These are phyloP conservation scores for Chondrus crispus DNA, from an alignment of 23 red algal species.

Conservation along the genomic window DNA sequence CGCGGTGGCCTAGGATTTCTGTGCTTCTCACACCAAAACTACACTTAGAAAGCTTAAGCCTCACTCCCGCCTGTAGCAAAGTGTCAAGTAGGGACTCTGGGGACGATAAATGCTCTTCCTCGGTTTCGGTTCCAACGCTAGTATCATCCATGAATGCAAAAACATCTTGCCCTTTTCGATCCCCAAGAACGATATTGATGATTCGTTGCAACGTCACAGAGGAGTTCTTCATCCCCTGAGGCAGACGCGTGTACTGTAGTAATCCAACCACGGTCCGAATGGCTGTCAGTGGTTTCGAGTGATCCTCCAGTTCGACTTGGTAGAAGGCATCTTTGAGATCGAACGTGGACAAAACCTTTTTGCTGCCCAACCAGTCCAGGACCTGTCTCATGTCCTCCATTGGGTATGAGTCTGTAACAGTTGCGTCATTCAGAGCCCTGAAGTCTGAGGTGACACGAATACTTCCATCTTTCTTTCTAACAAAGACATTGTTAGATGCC, in stretches of 20 bases:
- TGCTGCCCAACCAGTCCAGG: background rate
- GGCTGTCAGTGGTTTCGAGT: conserved; percentile 15
- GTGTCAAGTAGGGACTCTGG: too few species aligned
- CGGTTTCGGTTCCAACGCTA: too few species aligned
- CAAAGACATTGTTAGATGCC: conserved; percentile 23
- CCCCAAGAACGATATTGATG: too few species aligned
- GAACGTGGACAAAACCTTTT: conserved; percentile 3
- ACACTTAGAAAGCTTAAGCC: too few species aligned
- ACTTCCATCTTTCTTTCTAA: conserved; percentile 1
- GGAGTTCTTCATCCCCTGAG: conserved; percentile 1
- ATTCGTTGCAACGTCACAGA: conserved; percentile 15
- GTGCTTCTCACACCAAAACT: too few species aligned
- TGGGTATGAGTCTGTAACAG: background rate
- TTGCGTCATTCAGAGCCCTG: conserved; percentile 19
- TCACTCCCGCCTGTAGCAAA: too few species aligned
- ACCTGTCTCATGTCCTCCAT: conserved; percentile 6
- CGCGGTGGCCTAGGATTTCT: too few species aligned
- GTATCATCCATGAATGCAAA: too few species aligned
- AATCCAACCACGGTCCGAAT: conserved; percentile 27
- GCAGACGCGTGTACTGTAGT: conserved; percentile 20
- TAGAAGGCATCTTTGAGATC: conserved; percentile 46
- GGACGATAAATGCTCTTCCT: too few species aligned
- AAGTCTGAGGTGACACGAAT: conserved; percentile 36
- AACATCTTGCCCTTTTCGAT: too few species aligned
- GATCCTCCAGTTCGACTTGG: background rate